These are phyloP conservation scores for Aspergillus melleus DNA, from an alignment of 2,329 filamentous ascomycete species.

Conservation along the genomic window DNA sequence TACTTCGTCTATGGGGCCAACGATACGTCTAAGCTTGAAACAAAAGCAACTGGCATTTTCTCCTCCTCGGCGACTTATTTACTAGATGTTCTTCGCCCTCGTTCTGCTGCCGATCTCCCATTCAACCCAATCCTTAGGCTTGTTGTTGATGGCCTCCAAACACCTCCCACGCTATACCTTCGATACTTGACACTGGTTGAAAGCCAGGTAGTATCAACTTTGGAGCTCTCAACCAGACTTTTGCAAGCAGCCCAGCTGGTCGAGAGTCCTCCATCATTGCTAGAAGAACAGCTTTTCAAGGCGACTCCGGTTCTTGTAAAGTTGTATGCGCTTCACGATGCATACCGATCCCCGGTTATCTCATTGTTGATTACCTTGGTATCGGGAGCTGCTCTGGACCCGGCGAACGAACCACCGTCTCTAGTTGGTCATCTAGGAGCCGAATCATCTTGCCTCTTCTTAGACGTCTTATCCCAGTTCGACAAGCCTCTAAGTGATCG, in stretches of 20 bases:
- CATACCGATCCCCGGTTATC: constrained; percentile 66
- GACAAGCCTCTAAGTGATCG: constrained; percentile 72
- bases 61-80: constrained; percentile 73
- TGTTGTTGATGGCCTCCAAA: constrained; percentile 62
- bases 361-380: constrained; percentile 73
- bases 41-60: constrained; percentile 63
- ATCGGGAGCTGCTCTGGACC: constrained; percentile 62
- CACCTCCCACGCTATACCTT: constrained; percentile 63
- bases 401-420: constrained; percentile 78
- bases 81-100: constrained; percentile 72
- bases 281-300: constrained; percentile 81
- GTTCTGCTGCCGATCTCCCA: constrained; percentile 67
- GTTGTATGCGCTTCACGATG: constrained; percentile 68
- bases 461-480: constrained; percentile 73
- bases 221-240: constrained; percentile 68
- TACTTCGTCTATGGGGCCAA: constrained; percentile 74
- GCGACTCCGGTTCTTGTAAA: constrained; percentile 73
- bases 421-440: constrained; percentile 87
- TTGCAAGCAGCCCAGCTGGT: constrained; percentile 69
- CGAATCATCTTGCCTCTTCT: constrained; percentile 78
- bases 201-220: constrained; percentile 62
- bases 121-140: constrained; percentile 75
- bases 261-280: constrained; percentile 61
- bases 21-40: constrained; percentile 50
- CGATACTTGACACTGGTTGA: constrained; percentile 57